phyloP scores from a whole-genome alignment of 2,329 filamentous ascomycete genomes.

The Xylariaceae sp. region DNA sequence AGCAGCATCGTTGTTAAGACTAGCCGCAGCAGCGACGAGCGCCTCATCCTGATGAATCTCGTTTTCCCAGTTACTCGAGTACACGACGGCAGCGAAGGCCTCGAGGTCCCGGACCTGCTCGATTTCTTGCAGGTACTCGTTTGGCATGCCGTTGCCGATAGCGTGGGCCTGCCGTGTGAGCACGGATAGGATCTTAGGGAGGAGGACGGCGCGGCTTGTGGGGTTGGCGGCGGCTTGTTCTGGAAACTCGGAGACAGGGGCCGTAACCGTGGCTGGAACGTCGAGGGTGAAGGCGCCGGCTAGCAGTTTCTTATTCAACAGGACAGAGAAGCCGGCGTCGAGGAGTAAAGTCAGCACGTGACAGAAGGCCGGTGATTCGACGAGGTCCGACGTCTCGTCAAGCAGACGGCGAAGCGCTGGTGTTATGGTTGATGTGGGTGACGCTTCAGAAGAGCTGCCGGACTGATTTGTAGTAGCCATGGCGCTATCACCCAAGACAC shows the following conservation, averaged over 20 bases:
- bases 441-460: slow-evolving; percentile 27
- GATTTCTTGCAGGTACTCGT: slow-evolving; percentile 75
- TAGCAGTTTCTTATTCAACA: slow-evolving; percentile 84
- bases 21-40: slow-evolving; percentile 31
- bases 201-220: slow-evolving; percentile 49
- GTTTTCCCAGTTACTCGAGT: slow-evolving; percentile 81
- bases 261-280: slow-evolving; percentile 37
- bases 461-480: slow-evolving; percentile 43
- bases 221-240: slow-evolving; percentile 6
- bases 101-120: slow-evolving; percentile 78
- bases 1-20: slow-evolving; percentile 19
- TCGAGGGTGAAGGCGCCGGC: slow-evolving; percentile 70
- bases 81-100: slow-evolving; percentile 86
- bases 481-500: slow-evolving; percentile 67
- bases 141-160: slow-evolving; percentile 81
- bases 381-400: slow-evolving; percentile 93
- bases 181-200: slow-evolving; percentile 89
- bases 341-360: slow-evolving; percentile 86
- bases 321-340: slow-evolving; percentile 82
- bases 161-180: slow-evolving; percentile 89
- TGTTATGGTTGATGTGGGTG: slow-evolving; percentile 45
- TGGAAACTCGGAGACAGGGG: slow-evolving; percentile 42
- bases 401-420: slow-evolving; percentile 79
- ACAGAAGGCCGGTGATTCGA: slow-evolving; percentile 91
- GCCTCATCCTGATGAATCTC: slow-evolving; percentile 61